Evolutionary conservation across 495 filamentous ascomycete genomes (phyloP), one percentile per base, ranked within the genome.

Genomic region (Neurospora sublineolata): DNA sequence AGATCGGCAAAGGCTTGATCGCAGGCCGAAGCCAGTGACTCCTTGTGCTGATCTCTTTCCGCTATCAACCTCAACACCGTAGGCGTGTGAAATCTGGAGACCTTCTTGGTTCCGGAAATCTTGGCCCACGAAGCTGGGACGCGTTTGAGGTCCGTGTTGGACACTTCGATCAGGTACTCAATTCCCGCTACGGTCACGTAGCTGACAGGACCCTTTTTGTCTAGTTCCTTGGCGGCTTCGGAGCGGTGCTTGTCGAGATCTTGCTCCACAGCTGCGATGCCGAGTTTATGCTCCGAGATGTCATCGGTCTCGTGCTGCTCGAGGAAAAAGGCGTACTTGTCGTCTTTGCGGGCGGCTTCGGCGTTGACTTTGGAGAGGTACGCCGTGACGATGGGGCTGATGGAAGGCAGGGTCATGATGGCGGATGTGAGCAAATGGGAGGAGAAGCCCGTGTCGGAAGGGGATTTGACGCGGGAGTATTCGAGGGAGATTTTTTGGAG

Each of bases 81-180:
- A 9, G 96, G 96, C 0, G 96, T 94, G 82, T 99, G 96, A 81
- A 97, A 99, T 69, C 95, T 89, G 3, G 92, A 94, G 11, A 95
- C 81, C 73, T 92, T 94, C 80, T 98, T 97, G 5, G 96, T 99
- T 70, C 93, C 94, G 72, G 89, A 94, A 74, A 97, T 92, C 81
- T 98, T 98, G 42, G 86, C 84, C 95, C 95, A 99, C 4, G 91
- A 94, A 64, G 95, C 94, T 9, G 95, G 95, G 11, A 99, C 92
- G 46, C 90, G 86, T 76, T 92, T 94, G 68, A 97, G 82, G 60
- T 91, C 86, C 0, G 86, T 75, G 78, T 97, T 97, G 69, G 91
- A 86, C 18, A 99, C 88, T 79, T 97, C 96, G 77, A 98, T 90
- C 8, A 98, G 88, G 78, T 94, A 98, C 76, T 99, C 95, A 69